These are phyloP conservation scores for Posidonia australis DNA, from an alignment of 106 monocot species.

Conservation along the genomic window DNA sequence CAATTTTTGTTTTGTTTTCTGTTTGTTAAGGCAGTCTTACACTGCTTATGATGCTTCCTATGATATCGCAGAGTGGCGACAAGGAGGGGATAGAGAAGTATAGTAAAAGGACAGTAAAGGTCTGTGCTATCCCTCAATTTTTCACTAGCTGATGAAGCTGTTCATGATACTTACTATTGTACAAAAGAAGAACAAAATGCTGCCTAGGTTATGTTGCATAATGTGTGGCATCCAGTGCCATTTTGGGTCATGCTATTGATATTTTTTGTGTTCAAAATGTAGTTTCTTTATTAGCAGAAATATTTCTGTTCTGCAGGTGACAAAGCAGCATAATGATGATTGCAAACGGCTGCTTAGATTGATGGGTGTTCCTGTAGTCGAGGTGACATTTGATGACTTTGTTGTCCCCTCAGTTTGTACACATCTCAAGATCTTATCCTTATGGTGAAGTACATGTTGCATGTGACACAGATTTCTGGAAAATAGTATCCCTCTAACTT, in stretches of 20 bases:
- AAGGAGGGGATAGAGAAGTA: slow-evolving; percentile 85
- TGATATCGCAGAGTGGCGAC: slow-evolving; percentile 63
- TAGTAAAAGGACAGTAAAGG: slow-evolving; percentile 98
- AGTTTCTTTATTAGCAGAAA: neutral
- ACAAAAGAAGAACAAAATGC: too few species aligned
- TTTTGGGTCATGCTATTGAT: neutral
- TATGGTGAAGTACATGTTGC: too few species aligned
- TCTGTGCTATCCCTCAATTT: slow-evolving; percentile 10
- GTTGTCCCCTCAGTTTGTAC: too few species aligned
- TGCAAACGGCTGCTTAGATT: slow-evolving; percentile 77
- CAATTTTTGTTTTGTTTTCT: slow-evolving; percentile 1
- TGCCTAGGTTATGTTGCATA: neutral
- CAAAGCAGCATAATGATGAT: slow-evolving; percentile 83
- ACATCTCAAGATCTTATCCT: too few species aligned
- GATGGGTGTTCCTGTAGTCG: slow-evolving; percentile 84
- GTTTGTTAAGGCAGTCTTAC: neutral
- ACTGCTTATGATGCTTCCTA: neutral
- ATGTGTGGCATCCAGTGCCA: too few species aligned
- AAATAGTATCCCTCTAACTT: too few species aligned
- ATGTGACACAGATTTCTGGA: too few species aligned
- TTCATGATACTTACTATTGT: neutral
- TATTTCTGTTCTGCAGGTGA: slow-evolving; percentile 37
- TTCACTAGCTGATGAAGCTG: neutral
- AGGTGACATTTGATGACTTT: slow-evolving; percentile 22
- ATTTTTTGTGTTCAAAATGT: neutral